A percentile compares a stretch with the other conserved stretches of the same genome.
These are phyloP conservation scores for Sarcocystis neurona DNA, from an alignment of 169 alveolate genomes.

Conservation along the genomic window DNA sequence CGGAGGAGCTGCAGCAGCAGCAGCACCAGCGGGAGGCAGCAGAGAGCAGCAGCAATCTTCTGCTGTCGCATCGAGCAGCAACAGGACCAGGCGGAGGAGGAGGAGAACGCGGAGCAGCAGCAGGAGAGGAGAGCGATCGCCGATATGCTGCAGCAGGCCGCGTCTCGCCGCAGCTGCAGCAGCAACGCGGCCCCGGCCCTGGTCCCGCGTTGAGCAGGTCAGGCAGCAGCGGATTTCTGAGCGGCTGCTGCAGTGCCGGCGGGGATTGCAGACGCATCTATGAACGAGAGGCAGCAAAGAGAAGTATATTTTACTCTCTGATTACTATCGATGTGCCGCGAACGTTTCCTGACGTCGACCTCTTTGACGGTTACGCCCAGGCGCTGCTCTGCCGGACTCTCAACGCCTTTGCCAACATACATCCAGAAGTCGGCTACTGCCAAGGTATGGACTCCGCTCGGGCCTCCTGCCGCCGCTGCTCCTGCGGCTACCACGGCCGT, in stretches of 20 bases:
- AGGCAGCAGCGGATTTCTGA: no score
- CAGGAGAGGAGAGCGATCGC: background rate
- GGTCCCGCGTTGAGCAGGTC: no score
- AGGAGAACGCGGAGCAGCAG: background rate
- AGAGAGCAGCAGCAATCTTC: background rate
- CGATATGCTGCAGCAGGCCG: no score
- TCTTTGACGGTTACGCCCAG: slow-evolving; percentile 33
- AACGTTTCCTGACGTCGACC: slow-evolving; percentile 39
- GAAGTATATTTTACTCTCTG: background rate
- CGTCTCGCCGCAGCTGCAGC: no score
- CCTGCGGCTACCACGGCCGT: no score
- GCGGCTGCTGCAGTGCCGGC: slow-evolving; percentile 10
- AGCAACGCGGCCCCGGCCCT: no score
- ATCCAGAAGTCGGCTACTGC: slow-evolving; percentile 81
- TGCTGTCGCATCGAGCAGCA: background rate
- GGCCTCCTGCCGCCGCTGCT: no score
- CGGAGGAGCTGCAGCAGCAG: no score
- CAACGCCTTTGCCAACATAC: slow-evolving; percentile 75
- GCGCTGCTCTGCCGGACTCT: slow-evolving; percentile 44
- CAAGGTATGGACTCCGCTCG: slow-evolving; percentile 64
- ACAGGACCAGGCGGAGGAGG: background rate
- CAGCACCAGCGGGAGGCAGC: background rate
- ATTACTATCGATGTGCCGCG: slow-evolving; percentile 50
- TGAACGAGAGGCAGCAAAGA: slow-evolving; percentile 3
- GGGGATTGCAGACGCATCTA: slow-evolving; percentile 27